Evolutionary conservation across 805 yeast species (phyloP).

Genomic region (Citeromyces matritensis): DNA sequence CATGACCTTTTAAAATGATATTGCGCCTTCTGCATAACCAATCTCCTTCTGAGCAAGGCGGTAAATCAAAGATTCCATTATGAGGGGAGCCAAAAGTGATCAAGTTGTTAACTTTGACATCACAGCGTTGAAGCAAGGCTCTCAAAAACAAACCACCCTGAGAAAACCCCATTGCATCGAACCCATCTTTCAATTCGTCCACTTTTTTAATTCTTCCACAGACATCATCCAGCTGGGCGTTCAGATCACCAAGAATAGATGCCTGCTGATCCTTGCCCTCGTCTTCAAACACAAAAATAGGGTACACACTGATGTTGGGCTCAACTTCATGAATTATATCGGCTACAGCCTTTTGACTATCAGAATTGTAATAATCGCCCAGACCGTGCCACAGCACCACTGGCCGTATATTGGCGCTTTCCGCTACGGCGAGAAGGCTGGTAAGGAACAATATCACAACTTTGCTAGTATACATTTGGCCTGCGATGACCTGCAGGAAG

Average conservation of each 20-base stretch:
- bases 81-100: conserved; percentile 78
- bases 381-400: conserved; percentile 78
- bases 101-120: conserved; percentile 27
- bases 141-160: conserved; percentile 79
- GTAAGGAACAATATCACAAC: not conserved
- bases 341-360: conserved; percentile 33
- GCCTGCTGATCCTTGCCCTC: conserved; percentile 34
- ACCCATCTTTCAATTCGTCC: conserved; percentile 34
- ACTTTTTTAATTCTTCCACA: conserved; percentile 35
- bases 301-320: conserved; percentile 38
- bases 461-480: not conserved
- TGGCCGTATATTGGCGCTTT: conserved; percentile 4
- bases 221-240: conserved; percentile 34
- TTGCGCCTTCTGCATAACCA: conserved; percentile 49
- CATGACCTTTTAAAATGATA: conserved; percentile 35
- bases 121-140: conserved; percentile 48
- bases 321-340: conserved; percentile 22
- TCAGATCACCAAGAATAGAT: conserved; percentile 45
- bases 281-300: conserved; percentile 34
- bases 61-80: conserved; percentile 58
- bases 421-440: too few relatives aligned
- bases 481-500: not conserved
- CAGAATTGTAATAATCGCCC: conserved; percentile 59
- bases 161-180: conserved; percentile 66
- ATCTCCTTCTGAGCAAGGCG: conserved; percentile 35